These are phyloP conservation scores for Zymoseptoria ardabiliae DNA, from an alignment of 2,329 filamentous ascomycete genomes.

Conservation along the genomic window DNA sequence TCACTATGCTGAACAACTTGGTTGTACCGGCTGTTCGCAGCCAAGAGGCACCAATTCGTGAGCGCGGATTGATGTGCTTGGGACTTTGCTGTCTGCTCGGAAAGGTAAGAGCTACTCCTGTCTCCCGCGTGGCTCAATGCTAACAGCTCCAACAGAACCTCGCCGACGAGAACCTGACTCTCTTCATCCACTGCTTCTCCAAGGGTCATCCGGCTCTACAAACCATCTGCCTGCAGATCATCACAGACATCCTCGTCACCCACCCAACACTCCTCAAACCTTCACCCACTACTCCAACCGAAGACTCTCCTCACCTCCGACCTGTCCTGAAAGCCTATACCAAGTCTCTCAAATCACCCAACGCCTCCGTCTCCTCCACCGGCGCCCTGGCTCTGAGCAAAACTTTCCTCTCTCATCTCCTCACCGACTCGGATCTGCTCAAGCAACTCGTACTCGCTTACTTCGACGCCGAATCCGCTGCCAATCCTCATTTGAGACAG, in stretches of 20 bases:
- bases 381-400: constrained; percentile 79
- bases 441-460: constrained; percentile 78
- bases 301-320: constrained; percentile 37
- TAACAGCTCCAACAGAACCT: constrained; percentile 51
- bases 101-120: too few relatives aligned
- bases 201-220: constrained; percentile 88
- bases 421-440: constrained; percentile 67
- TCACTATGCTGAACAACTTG: constrained; percentile 95
- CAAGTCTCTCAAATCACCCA: constrained; percentile 67
- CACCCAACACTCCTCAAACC: constrained; percentile 71
- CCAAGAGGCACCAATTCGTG: constrained; percentile 85
- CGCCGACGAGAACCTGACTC: constrained; percentile 80
- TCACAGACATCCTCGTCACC: constrained; percentile 86
- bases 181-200: constrained; percentile 93
- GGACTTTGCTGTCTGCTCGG: constrained; percentile 88
- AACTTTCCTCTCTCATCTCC: constrained; percentile 70
- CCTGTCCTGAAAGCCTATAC: constrained; percentile 78
- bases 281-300: constrained; percentile 28
- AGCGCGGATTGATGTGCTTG: constrained; percentile 80
- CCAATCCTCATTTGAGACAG: constrained; percentile 77
- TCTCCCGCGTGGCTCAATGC: too few relatives aligned
- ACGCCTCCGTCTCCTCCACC: constrained; percentile 68
- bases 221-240: constrained; percentile 80
- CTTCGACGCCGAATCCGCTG: constrained; percentile 72
- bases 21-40: constrained; percentile 91